Evolutionary conservation across 1,284 basidiomycete genomes (phyloP), one percentile per base, ranked within the genome.

Genomic region (Chondrostereum purpureum): DNA sequence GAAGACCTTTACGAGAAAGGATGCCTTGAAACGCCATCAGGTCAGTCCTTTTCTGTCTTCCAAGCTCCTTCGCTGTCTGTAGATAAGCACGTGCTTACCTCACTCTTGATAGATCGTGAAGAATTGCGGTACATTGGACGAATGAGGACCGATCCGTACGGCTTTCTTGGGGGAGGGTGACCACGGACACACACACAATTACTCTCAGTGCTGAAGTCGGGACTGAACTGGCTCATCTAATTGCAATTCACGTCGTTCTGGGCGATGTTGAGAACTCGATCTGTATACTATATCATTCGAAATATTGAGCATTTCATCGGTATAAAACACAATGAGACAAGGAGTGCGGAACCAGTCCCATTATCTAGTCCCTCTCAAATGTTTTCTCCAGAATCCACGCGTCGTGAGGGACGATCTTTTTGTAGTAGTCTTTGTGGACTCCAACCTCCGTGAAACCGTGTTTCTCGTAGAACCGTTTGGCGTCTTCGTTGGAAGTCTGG

Each of bases 1-100:
- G 42, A 88, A 88, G 69, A 87, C 84, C 2, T 88, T 88, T 59
- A 88, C 86, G 41, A 75, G 85, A 54, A 88, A 88, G 64, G 86
- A 88, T 57, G 85, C 85, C 18, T 62, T 88, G 56, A 88, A 88
- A 65, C 75, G 85, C 51, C 85, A 88, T 59, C 85, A 88, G 77
- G 85, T 78, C 53, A 48, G 73, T 58, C 13, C 21, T 43, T 40
- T 6, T 39, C 21, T 39, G 35, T 44, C 43, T 49, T 24, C 14
- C 24, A 44, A 38, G 43, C 44, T 35, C 35, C 42, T 24, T 10
- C 22, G 13, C 43, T 51, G 41, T 44, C 47, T 60, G 40, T 31
- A 47, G 52, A 58, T 44, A 60, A 48, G 58, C 27, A n/a, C 8
- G 27, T 31, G 27, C 8, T n/a, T 8, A 31, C 27, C n/a, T 31